phyloP scores from a whole-genome alignment of 768 basidiomycete species.

The Psilocybe azurescens region DNA sequence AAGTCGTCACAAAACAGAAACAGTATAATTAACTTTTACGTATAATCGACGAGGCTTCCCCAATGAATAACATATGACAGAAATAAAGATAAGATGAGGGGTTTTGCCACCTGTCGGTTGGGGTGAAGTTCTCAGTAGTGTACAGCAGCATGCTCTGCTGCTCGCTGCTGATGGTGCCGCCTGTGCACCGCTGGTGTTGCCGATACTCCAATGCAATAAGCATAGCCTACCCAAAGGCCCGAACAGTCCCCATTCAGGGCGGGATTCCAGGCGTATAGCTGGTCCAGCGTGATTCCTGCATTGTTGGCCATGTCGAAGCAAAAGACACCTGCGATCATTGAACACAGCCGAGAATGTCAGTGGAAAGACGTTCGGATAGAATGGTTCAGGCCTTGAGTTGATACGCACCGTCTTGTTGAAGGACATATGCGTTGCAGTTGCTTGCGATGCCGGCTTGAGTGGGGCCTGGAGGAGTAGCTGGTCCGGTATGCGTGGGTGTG shows the following conservation, averaged over 20 bases:
- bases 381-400: no score
- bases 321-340: background rate
- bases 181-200: background rate
- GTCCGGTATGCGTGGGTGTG: background rate
- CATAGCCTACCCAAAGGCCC: background rate
- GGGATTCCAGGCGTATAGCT: background rate
- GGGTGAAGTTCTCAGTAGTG: no score
- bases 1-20: no score
- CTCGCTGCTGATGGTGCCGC: background rate
- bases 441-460: background rate
- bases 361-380: background rate
- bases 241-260: background rate
- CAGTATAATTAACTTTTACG: no score
- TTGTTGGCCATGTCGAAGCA: conserved; percentile 2
- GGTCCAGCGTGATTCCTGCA: background rate
- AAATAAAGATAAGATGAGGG: no score
- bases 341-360: background rate
- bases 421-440: background rate
- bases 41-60: no score
- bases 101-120: no score
- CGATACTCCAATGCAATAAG: background rate
- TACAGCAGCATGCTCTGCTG: background rate
- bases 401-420: background rate
- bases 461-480: background rate
- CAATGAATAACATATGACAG: no score